Conservation (phyloP, 2,329 filamentous ascomycete species). For the Lachnellula cervina region DNA sequence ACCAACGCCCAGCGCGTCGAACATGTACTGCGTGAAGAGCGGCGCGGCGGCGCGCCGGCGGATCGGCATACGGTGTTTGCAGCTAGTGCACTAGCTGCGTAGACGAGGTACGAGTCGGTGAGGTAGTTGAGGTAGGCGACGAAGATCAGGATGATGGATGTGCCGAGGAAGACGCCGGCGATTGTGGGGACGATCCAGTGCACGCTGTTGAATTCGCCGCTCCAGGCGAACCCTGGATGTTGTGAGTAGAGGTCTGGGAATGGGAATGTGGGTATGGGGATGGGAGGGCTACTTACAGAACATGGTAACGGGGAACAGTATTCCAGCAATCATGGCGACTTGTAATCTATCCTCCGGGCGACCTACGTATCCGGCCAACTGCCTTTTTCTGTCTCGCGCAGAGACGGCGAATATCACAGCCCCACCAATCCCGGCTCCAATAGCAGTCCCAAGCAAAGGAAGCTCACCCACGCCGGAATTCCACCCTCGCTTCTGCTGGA, state of each 20-base stretch:
- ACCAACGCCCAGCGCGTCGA: slow-evolving; percentile 42
- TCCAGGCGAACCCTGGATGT: slow-evolving; percentile 45
- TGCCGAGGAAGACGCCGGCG: slow-evolving; percentile 39
- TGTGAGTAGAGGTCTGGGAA: background rate
- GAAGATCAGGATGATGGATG: slow-evolving; percentile 43
- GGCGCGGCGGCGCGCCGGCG: slow-evolving; percentile 59
- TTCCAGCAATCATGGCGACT: slow-evolving; percentile 49
- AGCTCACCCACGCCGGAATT: slow-evolving; percentile 51
- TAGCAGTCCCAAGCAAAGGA: slow-evolving; percentile 60
- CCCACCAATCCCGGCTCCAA: slow-evolving; percentile 37
- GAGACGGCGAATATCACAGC: slow-evolving; percentile 42
- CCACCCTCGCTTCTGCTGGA: slow-evolving; percentile 37
- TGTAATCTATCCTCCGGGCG: slow-evolving; percentile 46
- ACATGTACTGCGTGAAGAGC: slow-evolving; percentile 49
- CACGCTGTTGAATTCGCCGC: slow-evolving; percentile 43
- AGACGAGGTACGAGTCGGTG: slow-evolving; percentile 38
- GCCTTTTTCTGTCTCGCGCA: slow-evolving; percentile 33
- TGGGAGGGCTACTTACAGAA: slow-evolving; percentile 31
- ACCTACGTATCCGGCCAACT: slow-evolving; percentile 24
- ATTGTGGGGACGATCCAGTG: slow-evolving; percentile 44
- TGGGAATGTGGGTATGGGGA: too few relatives aligned
- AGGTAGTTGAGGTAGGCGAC: slow-evolving; percentile 53
- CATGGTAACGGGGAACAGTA: slow-evolving; percentile 49
- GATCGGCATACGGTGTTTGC: slow-evolving; percentile 59
- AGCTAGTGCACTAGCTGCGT: slow-evolving; percentile 48